These are phyloP conservation scores for Fagopyrum homotropicum DNA, from an alignment of 148 eudicot genomes.

Conservation along the genomic window DNA sequence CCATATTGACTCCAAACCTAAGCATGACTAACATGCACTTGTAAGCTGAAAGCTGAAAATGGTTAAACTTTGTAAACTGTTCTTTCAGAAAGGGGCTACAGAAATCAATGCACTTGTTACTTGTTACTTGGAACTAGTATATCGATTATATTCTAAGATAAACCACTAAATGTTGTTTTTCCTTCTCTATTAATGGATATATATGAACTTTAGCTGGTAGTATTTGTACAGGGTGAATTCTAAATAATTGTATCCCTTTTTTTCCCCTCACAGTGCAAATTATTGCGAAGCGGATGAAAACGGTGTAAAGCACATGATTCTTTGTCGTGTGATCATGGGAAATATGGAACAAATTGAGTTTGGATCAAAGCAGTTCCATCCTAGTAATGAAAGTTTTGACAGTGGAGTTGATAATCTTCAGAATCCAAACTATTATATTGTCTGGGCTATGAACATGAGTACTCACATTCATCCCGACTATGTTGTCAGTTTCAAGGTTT, in stretches of 20 bases:
- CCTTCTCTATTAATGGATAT: constrained; percentile 22
- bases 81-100: background rate
- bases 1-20: background rate
- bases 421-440: constrained; percentile 55
- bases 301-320: constrained; percentile 61
- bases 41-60: background rate
- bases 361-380: constrained; percentile 82
- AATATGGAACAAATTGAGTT: constrained; percentile 72
- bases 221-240: constrained; percentile 26
- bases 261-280: constrained; percentile 44
- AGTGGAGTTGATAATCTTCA: constrained; percentile 82
- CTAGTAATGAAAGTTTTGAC: constrained; percentile 72
- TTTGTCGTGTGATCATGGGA: constrained; percentile 86
- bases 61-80: background rate
- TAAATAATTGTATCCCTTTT: constrained; percentile 9
- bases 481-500: constrained; percentile 76
- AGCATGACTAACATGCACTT: background rate
- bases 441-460: constrained; percentile 84
- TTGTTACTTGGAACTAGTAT: constrained; percentile 5
- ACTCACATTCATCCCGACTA: constrained; percentile 78
- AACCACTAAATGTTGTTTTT: background rate
- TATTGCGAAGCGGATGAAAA: constrained; percentile 84
- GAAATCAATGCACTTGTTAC: background rate
- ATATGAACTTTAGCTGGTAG: background rate
- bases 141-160: background rate